Evolutionary conservation across 371 early-diverging fungal species (phyloP).

Genomic region (Nematocida sp.): DNA sequence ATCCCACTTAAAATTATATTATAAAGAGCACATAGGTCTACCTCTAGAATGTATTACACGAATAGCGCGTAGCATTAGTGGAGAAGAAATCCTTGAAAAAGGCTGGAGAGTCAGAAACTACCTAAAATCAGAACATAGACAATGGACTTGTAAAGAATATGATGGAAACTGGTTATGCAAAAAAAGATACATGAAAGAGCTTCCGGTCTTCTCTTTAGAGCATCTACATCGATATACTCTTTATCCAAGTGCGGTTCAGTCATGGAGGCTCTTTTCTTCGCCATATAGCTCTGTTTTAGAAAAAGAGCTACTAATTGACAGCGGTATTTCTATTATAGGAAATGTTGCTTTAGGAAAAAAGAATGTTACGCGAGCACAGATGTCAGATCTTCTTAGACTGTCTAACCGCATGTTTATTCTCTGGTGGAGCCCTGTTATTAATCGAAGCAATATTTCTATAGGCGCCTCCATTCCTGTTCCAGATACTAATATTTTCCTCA

Average conservation of each 20-base stretch:
- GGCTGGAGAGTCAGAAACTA: slow-evolving; percentile 34
- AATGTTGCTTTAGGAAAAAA: slow-evolving; percentile 69
- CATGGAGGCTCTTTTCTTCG: background rate
- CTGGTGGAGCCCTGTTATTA: slow-evolving; percentile 99
- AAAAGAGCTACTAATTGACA: background rate
- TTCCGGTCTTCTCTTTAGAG: background rate
- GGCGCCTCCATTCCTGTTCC: slow-evolving; percentile 97
- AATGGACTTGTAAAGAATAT: slow-evolving; percentile 40
- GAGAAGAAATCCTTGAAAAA: background rate
- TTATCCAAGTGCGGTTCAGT: background rate
- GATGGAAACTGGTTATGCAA: slow-evolving; percentile 38
- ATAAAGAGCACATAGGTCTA: background rate
- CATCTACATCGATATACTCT: slow-evolving; percentile 4
- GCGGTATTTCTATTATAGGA: slow-evolving; percentile 1
- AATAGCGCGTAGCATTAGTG: background rate
- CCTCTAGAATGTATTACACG: background rate
- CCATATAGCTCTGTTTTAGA: background rate
- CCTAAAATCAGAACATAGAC: background rate
- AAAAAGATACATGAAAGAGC: slow-evolving; percentile 8
- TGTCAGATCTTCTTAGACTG: slow-evolving; percentile 90
- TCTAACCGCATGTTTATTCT: slow-evolving; percentile 98
- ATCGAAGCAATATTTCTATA: slow-evolving; percentile 90
- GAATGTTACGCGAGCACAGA: slow-evolving; percentile 93
- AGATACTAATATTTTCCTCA: slow-evolving; percentile 96
- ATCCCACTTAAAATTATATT: background rate